Conservation (phyloP, 768 basidiomycete genomes). For the Russula sp. region DNA sequence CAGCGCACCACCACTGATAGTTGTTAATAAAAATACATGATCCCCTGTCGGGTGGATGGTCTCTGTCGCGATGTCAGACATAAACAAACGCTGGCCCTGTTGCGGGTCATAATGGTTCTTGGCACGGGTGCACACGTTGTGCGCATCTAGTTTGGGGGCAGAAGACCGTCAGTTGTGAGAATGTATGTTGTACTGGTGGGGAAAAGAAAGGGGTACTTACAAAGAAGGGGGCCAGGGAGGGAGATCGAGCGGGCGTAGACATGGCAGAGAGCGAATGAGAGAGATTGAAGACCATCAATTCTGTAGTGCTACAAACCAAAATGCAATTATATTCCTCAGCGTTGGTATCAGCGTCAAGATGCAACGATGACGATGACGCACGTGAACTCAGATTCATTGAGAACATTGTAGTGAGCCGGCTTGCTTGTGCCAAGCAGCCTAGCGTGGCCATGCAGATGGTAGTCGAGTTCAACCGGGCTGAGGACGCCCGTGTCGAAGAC, state of each 20-base stretch:
- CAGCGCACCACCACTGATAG: not conserved
- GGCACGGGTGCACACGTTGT: slow-evolving; percentile 65
- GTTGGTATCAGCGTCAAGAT: not conserved
- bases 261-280: slow-evolving; percentile 71
- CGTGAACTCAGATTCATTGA: slow-evolving; percentile 54
- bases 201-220: slow-evolving; percentile 35
- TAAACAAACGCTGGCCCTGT: slow-evolving; percentile 45
- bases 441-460: slow-evolving; percentile 68
- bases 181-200: too few species aligned
- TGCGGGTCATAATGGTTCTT: slow-evolving; percentile 72
- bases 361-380: slow-evolving; percentile 25
- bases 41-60: slow-evolving; percentile 28
- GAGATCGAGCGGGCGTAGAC: slow-evolving; percentile 77
- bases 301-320: slow-evolving; percentile 26
- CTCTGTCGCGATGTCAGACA: slow-evolving; percentile 23
- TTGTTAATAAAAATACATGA: too few species aligned
- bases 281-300: slow-evolving; percentile 56
- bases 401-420: slow-evolving; percentile 50
- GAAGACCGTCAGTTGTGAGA: too few species aligned
- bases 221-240: slow-evolving; percentile 74
- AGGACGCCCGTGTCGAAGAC: slow-evolving; percentile 64
- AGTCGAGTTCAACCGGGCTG: slow-evolving; percentile 67
- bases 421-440: slow-evolving; percentile 45
- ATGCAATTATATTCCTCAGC: not conserved
- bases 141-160: slow-evolving; percentile 41